Percentiles rank a stretch among this genome's conserved stretches.
phyloP scores from a whole-genome alignment of 2,329 filamentous ascomycete genomes.

The Xylaria sp. region DNA sequence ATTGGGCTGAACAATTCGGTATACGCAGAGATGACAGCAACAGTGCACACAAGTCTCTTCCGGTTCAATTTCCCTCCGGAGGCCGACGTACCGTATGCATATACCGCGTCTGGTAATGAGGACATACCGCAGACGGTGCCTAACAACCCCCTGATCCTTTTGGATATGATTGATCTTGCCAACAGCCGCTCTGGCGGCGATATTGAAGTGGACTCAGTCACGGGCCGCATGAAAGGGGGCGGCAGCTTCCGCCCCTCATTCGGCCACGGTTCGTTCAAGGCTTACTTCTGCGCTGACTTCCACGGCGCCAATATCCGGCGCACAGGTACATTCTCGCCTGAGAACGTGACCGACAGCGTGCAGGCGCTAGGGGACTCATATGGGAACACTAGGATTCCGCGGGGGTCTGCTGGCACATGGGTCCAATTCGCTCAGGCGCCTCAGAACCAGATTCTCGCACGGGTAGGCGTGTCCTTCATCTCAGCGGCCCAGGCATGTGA shows the following conservation, averaged over 20 bases:
- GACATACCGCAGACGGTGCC: conserved; percentile 42
- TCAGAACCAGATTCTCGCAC: conserved; percentile 66
- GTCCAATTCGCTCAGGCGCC: conserved; percentile 64
- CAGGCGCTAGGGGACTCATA: conserved; percentile 47
- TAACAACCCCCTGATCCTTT: conserved; percentile 65
- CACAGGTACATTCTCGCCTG: conserved; percentile 67
- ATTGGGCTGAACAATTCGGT: conserved; percentile 67
- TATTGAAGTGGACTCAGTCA: conserved; percentile 61
- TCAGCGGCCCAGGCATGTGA: conserved; percentile 73
- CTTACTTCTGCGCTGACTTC: conserved; percentile 72
- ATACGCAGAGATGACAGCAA: conserved; percentile 69
- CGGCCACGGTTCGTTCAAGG: conserved; percentile 65
- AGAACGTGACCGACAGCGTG: conserved; percentile 53
- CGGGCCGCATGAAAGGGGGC: conserved; percentile 68
- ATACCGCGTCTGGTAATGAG: conserved; percentile 30
- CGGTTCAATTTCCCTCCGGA: conserved; percentile 65
- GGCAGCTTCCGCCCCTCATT: conserved; percentile 71
- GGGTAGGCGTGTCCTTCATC: conserved; percentile 80
- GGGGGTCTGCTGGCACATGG: conserved; percentile 67
- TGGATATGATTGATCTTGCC: conserved; percentile 69
- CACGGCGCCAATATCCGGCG: conserved; percentile 63
- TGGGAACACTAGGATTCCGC: conserved; percentile 46
- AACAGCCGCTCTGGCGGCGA: conserved; percentile 61
- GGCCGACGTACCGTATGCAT: conserved; percentile 38
- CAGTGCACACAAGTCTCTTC: conserved; percentile 68